Conservation (phyloP, 116 monocot genomes). For the Dioscorea cayenensis region DNA sequence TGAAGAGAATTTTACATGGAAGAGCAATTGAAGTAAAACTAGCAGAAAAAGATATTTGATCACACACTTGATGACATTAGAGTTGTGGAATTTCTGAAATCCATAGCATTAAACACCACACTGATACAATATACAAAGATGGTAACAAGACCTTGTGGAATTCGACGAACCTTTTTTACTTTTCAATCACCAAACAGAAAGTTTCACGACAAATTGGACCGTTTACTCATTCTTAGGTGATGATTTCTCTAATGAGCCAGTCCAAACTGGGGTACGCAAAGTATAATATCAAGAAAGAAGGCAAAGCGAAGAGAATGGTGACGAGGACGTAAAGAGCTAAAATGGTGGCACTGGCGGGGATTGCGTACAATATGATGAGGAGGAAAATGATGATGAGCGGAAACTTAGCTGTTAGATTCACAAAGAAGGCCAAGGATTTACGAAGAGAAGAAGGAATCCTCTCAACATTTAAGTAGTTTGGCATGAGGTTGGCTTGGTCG, state of each 20-base stretch:
- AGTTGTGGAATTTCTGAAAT: too few relatives aligned
- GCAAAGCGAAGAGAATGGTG: constrained; percentile 31
- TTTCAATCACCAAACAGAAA: too few relatives aligned
- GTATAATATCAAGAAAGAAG: constrained; percentile 33
- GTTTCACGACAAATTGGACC: background rate
- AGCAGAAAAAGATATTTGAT: too few relatives aligned
- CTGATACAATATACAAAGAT: too few relatives aligned
- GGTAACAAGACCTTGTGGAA: too few relatives aligned
- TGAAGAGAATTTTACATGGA: too few relatives aligned
- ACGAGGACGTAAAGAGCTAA: constrained; percentile 24
- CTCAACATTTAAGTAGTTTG: constrained; percentile 9
- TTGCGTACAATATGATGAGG: constrained; percentile 27
- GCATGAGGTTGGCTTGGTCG: background rate
- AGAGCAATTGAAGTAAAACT: too few relatives aligned
- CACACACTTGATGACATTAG: too few relatives aligned
- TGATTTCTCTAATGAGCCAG: constrained; percentile 40
- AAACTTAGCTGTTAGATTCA: constrained; percentile 29
- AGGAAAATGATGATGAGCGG: constrained; percentile 30
- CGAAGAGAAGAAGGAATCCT: constrained; percentile 19
- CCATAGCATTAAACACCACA: too few relatives aligned
- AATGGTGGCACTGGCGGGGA: constrained; percentile 29
- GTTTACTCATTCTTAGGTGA: constrained; percentile 10
- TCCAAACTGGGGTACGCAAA: constrained; percentile 43
- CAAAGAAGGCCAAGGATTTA: constrained; percentile 23
- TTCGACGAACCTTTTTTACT: too few relatives aligned